These are phyloP conservation scores for Rhodocollybia butyracea DNA, from an alignment of 768 basidiomycete genomes.

Conservation along the genomic window DNA sequence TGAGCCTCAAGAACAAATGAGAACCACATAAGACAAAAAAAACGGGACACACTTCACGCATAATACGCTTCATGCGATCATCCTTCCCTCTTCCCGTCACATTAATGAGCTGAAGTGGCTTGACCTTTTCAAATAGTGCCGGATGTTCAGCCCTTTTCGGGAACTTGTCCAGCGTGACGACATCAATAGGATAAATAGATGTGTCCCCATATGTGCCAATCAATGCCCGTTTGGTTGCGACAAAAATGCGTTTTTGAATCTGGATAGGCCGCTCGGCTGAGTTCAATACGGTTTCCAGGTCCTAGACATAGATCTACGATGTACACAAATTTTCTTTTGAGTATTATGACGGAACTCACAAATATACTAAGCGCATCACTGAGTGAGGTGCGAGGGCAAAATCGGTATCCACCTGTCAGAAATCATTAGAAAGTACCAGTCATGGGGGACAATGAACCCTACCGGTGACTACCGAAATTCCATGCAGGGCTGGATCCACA, in stretches of 20 bases:
- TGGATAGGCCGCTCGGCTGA: conserved; percentile 20
- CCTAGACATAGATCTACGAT: conserved; percentile 11
- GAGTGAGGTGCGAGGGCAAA: conserved; percentile 22
- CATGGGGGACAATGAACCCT: neutral
- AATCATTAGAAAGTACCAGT: neutral
- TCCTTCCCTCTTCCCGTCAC: conserved; percentile 6
- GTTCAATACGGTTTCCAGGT: conserved; percentile 26
- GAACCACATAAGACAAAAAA: neutral
- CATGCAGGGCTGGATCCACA: conserved; percentile 17
- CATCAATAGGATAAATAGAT: conserved; percentile 15
- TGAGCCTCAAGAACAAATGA: conserved; percentile 16
- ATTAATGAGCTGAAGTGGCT: conserved; percentile 9
- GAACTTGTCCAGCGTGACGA: conserved; percentile 22
- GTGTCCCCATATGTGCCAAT: conserved; percentile 10
- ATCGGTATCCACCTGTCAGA: conserved; percentile 25
- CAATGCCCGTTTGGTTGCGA: neutral
- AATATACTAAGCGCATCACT: conserved; percentile 28
- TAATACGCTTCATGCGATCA: conserved; percentile 22
- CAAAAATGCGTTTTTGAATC: conserved; percentile 7
- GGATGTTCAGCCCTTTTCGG: conserved; percentile 21
- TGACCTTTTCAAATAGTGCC: conserved; percentile 16
- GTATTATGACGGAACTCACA: conserved; percentile 10
- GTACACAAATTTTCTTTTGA: neutral
- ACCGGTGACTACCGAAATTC: conserved; percentile 26
- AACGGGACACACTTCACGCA: conserved; percentile 20